phyloP scores from a whole-genome alignment of 2,329 filamentous ascomycete species.

The Calonectria fujianensis region DNA sequence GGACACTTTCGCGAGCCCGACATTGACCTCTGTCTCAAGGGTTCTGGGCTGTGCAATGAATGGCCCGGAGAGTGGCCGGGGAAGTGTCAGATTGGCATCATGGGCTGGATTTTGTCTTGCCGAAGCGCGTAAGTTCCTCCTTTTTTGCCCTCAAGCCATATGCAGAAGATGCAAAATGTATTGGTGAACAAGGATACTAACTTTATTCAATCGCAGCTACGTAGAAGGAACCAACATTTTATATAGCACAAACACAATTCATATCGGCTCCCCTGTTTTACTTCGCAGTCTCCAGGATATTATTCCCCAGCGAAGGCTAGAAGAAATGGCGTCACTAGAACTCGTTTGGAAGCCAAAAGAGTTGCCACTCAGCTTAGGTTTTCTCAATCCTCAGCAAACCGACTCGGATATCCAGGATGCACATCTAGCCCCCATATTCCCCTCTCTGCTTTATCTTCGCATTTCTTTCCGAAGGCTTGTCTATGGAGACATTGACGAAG shows the following conservation, averaged over 20 bases:
- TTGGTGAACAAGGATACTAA: slow-evolving; percentile 1
- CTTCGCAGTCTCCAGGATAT: slow-evolving; percentile 44
- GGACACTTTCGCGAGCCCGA: slow-evolving; percentile 43
- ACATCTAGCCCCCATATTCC: slow-evolving; percentile 31
- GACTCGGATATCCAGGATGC: neutral
- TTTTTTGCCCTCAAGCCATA: neutral
- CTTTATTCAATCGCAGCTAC: slow-evolving; percentile 44
- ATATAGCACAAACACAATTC: slow-evolving; percentile 55
- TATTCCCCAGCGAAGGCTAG: slow-evolving; percentile 37
- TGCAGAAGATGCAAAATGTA: neutral
- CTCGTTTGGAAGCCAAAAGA: slow-evolving; percentile 43
- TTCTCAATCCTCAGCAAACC: slow-evolving; percentile 18
- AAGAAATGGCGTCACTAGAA: slow-evolving; percentile 44
- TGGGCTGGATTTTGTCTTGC: slow-evolving; percentile 57
- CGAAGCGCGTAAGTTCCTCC: slow-evolving; percentile 50
- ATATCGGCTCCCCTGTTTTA: slow-evolving; percentile 47
- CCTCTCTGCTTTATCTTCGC: slow-evolving; percentile 41
- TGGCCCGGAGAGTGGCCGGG: slow-evolving; percentile 44
- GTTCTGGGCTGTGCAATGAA: slow-evolving; percentile 38
- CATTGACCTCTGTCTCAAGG: slow-evolving; percentile 40
- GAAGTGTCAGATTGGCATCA: slow-evolving; percentile 52
- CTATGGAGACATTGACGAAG: slow-evolving; percentile 38
- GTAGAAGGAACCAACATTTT: slow-evolving; percentile 54
- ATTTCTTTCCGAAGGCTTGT: slow-evolving; percentile 39
- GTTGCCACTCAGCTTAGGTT: slow-evolving; percentile 35